Base-by-base conservation (phyloP, 768 basidiomycete species). In the Suillus placidus region DNA sequence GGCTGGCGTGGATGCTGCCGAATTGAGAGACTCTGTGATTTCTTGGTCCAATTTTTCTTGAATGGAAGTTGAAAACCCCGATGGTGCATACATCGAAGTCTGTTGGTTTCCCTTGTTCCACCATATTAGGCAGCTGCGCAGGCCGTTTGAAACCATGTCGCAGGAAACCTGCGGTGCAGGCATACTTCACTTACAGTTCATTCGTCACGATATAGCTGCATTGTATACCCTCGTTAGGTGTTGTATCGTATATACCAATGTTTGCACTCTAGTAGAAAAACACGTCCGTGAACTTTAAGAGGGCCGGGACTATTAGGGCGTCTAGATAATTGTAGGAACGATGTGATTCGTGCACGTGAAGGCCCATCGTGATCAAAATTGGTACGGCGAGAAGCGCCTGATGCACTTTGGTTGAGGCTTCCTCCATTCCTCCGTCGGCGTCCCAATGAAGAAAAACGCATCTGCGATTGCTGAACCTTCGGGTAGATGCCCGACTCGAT, bases 11-110 rank as follows among this genome's bases (percentile, higher is more conserved):
- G 77, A 80, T 5, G 20, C 30, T 1, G n/a, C 61, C 0, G 57
- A 60, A 6, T 74, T 80, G 3, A 78, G 90, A 61, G 79, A 86
- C 12, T 80, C 86, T 32, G 69, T 88, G 56, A 60, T 60, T 60
- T 60, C 57, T 42, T 93, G 91, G 91, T 89, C 89, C 23, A 89
- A 90, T 72, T 90, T 91, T 71, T 58, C 66, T 34, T 71, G 62
- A 49, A 51, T 9, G 13, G 12, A 54, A 54, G 10, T 34, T 55
- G 0, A 32, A 32, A n/a, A 20, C 1, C 2, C 20, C 5, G 20
- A 34, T 54, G 32, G 32, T 18, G 52, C 10, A 34, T 55, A 20
- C 38, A 18, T 40, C 9, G 7, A 47, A 16, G 35, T 58, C 7
- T 38, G 23, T 18, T 40, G 57, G 20, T 60, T 40, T 30, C n/a